These are phyloP conservation scores for Ustilago tritici DNA, from an alignment of 1,284 basidiomycete genomes.

Conservation along the genomic window DNA sequence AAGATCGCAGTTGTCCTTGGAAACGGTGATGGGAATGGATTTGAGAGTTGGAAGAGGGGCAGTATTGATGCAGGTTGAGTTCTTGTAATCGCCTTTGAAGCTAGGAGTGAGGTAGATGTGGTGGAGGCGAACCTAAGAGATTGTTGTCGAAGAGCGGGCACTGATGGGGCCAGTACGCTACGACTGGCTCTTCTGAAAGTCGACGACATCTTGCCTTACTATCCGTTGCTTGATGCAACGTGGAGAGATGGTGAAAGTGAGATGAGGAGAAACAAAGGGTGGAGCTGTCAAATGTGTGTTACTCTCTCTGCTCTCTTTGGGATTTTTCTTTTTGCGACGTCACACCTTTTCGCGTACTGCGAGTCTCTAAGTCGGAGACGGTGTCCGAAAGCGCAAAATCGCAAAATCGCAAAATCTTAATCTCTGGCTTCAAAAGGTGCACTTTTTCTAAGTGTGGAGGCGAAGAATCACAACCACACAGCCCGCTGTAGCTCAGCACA, in stretches of 20 bases:
- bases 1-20: not conserved
- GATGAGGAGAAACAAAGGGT: not conserved
- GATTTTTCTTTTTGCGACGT: conserved; percentile 8
- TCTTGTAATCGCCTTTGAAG: not conserved
- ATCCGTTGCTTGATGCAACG: not conserved
- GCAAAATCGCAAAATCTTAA: not conserved
- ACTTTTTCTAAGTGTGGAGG: not conserved
- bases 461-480: not conserved
- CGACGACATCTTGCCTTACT: conserved; percentile 14
- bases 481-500: not conserved
- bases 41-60: not conserved
- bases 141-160: not conserved
- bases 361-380: not conserved
- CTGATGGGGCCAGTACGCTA: not conserved
- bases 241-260: not conserved
- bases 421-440: not conserved
- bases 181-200: conserved; percentile 13
- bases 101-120: not conserved
- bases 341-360: not conserved
- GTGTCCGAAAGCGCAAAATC: not conserved
- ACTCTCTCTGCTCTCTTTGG: not conserved
- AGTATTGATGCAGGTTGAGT: not conserved
- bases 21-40: not conserved
- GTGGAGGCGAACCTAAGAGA: conserved; percentile 9
- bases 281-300: conserved; percentile 4